Conservation (phyloP, 208 protist genomes). For the Crithidia acanthocephali region DNA sequence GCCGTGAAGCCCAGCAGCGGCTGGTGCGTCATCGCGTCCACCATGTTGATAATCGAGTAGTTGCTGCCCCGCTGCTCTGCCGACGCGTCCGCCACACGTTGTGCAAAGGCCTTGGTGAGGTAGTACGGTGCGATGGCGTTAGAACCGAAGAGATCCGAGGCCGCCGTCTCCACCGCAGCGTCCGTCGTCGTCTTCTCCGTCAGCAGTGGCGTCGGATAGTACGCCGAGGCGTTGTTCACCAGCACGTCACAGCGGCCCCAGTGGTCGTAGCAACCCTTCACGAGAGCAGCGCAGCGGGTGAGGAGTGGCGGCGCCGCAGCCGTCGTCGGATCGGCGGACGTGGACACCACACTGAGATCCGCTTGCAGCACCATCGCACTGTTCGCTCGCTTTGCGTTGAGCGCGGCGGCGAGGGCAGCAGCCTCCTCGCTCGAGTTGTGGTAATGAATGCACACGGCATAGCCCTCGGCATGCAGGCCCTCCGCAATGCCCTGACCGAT, state of each 20-base stretch:
- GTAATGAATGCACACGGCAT: slow-evolving; percentile 67
- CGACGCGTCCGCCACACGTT: slow-evolving; percentile 21
- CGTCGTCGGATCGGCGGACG: neutral
- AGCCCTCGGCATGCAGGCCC: slow-evolving; percentile 54
- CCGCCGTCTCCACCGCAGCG: slow-evolving; percentile 26
- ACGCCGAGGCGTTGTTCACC: slow-evolving; percentile 89
- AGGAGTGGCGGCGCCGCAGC: slow-evolving; percentile 17
- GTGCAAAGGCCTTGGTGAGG: slow-evolving; percentile 61
- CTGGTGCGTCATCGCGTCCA: slow-evolving; percentile 69
- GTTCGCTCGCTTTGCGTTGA: slow-evolving; percentile 53
- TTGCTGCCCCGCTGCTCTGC: slow-evolving; percentile 26
- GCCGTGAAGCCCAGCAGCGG: slow-evolving; percentile 62
- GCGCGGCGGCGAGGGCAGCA: slow-evolving; percentile 36
- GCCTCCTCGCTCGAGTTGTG: slow-evolving; percentile 40
- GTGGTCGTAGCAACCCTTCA: slow-evolving; percentile 48
- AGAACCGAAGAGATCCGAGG: slow-evolving; percentile 64
- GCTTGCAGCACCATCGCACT: slow-evolving; percentile 40
- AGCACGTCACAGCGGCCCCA: slow-evolving; percentile 82
- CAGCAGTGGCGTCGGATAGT: slow-evolving; percentile 69
- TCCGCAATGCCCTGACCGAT: slow-evolving; percentile 58
- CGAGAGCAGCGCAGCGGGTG: slow-evolving; percentile 42
- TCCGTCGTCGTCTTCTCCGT: neutral
- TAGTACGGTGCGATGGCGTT: slow-evolving; percentile 78
- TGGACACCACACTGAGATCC: slow-evolving; percentile 34
- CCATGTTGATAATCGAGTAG: slow-evolving; percentile 66